Conservation (phyloP, 2,329 filamentous ascomycete species). For the Coniochaeta sp. region DNA sequence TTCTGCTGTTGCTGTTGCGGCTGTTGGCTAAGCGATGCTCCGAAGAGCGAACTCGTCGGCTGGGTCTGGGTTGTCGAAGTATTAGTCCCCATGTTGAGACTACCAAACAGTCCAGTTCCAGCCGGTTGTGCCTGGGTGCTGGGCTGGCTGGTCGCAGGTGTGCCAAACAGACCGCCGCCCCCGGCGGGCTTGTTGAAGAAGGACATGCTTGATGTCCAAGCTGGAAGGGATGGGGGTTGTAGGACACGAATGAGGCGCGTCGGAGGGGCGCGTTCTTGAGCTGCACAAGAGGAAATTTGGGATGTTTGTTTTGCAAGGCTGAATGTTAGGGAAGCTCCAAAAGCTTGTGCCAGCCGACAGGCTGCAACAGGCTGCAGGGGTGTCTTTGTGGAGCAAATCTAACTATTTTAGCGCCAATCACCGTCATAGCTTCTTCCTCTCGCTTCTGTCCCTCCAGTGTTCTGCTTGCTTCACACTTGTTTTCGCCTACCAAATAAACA, state of each 20-base stretch:
- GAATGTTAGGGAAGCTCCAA: neutral
- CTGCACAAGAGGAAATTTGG: neutral
- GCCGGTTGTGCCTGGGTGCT: no score
- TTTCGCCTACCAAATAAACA: no score
- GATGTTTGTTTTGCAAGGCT: constrained; percentile 1
- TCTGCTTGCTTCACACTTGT: no score
- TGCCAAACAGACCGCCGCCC: neutral
- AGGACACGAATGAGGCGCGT: neutral
- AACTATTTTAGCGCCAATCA: neutral
- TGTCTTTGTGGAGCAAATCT: neutral
- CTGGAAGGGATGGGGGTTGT: neutral
- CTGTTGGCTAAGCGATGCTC: neutral
- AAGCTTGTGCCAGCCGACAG: neutral
- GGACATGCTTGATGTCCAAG: neutral
- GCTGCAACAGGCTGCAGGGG: no score
- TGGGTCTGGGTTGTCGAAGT: neutral
- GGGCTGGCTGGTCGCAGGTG: neutral
- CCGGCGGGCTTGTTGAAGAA: neutral
- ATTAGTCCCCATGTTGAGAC: neutral
- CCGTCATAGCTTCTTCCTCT: no score
- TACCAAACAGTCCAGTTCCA: neutral
- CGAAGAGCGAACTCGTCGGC: neutral
- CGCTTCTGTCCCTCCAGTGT: no score
- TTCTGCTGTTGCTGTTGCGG: neutral
- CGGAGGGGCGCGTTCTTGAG: neutral